Base-by-base conservation (phyloP, 768 basidiomycete species). In the Hypsizygus marmoreus region DNA sequence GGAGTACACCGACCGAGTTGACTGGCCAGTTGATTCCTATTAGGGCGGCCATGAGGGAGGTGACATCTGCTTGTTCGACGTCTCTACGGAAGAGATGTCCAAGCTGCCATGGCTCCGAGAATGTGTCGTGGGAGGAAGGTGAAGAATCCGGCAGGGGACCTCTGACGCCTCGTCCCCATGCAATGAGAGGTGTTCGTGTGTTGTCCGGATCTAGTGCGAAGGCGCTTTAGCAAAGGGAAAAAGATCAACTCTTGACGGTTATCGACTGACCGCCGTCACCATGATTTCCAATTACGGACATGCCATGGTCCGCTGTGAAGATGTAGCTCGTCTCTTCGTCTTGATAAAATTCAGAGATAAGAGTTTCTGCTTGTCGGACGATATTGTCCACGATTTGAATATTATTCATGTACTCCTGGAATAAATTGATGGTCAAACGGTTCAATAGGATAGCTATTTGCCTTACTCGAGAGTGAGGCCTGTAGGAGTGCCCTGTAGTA, bases 271-370 rank as follows among this genome's bases (percentile, higher is more conserved):
- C 83, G 28, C 91, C 91, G 50, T 94, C 91, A 4, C 91, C 91
- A 47, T 94, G 91, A 58, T 92, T 93, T 10, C 91, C 91, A 43
- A 91, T 86, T 24, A 73, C 78, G 4, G 87, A 88, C 91, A 94
- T 94, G 7, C 91, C 91, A 59, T 94, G 91, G 62, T 94, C 91
- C 0, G 91, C 88, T 2, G 88, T 93, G 61, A 91, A 93, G 24
- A 93, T 65, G 58, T 76, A 92, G 47, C 78, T 79, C 0, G 89
- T 91, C 44, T 85, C 79, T 16, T 80, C 68, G 47, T 89, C 86
- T 24, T 68, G 56, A 55, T 82, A 93, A 60, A 87, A 92, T 4
- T 79, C 70, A 1, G 65, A 60, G 16, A 93, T 60, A 2, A 91
- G 70, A 28, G 65, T 54, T 51, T 90, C 87, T 1, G 86, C 81